Conservation (phyloP, 2,329 filamentous ascomycete genomes). For the Gaeumannomyces sp. region DNA sequence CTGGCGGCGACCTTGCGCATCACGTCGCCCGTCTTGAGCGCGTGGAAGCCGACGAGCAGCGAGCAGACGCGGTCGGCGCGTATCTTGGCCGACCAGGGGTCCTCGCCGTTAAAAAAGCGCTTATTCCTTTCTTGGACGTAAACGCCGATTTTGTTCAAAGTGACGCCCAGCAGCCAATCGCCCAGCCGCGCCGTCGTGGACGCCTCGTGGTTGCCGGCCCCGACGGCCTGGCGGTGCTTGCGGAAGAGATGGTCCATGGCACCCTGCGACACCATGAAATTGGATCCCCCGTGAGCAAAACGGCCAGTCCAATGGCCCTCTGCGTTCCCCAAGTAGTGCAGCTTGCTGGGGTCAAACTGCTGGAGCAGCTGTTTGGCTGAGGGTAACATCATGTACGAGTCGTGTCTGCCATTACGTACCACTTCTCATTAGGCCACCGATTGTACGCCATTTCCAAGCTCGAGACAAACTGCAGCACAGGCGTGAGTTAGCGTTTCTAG, state of each 20-base stretch:
- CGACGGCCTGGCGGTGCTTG: neutral
- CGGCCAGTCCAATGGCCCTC: neutral
- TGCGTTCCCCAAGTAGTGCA: neutral
- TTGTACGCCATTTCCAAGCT: neutral
- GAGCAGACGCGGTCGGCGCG: neutral
- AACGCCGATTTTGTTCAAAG: neutral
- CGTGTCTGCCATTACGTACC: neutral
- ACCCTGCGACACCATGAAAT: neutral
- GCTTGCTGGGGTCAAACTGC: neutral
- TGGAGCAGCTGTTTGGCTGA: neutral
- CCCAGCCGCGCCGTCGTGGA: neutral
- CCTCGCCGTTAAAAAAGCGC: neutral
- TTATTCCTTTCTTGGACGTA: neutral
- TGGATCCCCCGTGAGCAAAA: neutral
- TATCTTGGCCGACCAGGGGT: neutral
- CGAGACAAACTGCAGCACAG: neutral
- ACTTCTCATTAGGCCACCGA: neutral
- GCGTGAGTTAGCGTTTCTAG: neutral
- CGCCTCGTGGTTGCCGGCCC: neutral
- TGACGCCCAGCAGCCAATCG: neutral
- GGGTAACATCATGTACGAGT: neutral
- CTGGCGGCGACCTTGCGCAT: neutral
- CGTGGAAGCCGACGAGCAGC: neutral
- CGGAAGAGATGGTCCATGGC: neutral
- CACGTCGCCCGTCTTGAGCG: neutral